Evolutionary conservation across 352 stramenopile species (phyloP), one percentile per base, ranked within the genome.

Genomic region (Phytophthora sojae): DNA sequence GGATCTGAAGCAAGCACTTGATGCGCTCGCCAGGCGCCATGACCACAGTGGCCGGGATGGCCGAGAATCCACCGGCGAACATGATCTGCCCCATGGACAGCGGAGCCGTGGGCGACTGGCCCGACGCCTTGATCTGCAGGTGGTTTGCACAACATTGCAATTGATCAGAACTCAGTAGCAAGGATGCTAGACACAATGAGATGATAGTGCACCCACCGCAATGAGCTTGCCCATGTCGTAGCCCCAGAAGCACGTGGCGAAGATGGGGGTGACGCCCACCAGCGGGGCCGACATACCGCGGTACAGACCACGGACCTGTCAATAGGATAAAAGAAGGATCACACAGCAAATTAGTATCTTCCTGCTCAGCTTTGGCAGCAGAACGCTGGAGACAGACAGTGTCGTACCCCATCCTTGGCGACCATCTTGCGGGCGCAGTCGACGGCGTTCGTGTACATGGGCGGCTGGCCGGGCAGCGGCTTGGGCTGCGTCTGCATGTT

Each of bases 241-340:
- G 45, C 96, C 97, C 97, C 97, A 99, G 83, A 99, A 99, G 78
- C 89, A 98, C 5, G 98, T 88, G 6, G 97, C 97, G 70, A 99
- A 99, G 60, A 99, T 99, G 42, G 97, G 97, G 6, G 94, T 96
- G 11, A 99, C 88, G 5, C 96, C 97, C 29, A 98, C 86, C 25
- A 99, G 79, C 15, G 97, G 97, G 32, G 97, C 97, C 15, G 95
- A 98, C 77, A 99, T 97, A 47, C 97, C 97, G 19, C 95, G 92
- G 80, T 99, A 99, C 26, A 97, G 74, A 49, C 91, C 91, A n/a
- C 77, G 61, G 47, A 90, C 51, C 90, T 96, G 63, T 2, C 37
- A n/a, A n/a, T 44, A 44, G 15, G 37, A 44, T 0, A n/a, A 4
- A 6, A 19, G 44, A 4, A 26, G 21, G 21, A 21, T 21, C 21